Base-by-base conservation (phyloP, 1,284 basidiomycete genomes). In the Fomitopsis betulina region DNA sequence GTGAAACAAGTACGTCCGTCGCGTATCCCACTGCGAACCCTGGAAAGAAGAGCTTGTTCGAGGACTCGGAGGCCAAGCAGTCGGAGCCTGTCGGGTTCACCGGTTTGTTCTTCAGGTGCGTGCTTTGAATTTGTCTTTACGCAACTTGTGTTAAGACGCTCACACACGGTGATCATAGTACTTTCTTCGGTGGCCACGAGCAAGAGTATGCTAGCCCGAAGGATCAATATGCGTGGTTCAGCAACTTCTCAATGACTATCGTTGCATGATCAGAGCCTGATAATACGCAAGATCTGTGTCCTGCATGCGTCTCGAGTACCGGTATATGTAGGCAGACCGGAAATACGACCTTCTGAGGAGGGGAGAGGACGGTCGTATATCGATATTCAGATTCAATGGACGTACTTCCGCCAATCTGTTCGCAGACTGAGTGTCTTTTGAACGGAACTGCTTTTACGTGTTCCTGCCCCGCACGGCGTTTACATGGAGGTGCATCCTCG, bases 111-210 rank as follows among this genome's bases (percentile, higher is more conserved):
- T 91, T 91, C 73, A 89, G 88, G 87, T 85, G 68, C 8, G 71
- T 56, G 9, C 2, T 17, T 15, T 32, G 19, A 35, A 23, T 4
- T 30, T 30, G 27, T 30, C 8, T 6, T n/a, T 33, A 45, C 25
- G 21, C 47, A 32, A 2, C 12, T 8, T 3, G 50, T 35, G 15
- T 47, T 27, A 39, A 35, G 23, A 17, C 12, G 19, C 30, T 50
- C n/a, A 23, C 27, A 35, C n/a, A n/a, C n/a, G n/a, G n/a, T 15
- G 6, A 53, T 9, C 47, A 2, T 59, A 91, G 89, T 65, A 90
- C 90, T 5, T 92, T 92, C 73, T 92, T 92, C 66, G 89, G 89
- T 23, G 90, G 89, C 0, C 87, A 91, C 61, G 83, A 83, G 5
- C 64, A 72, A 5, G 66, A 78, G 54, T 91, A 83, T 61, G 86